Conservation (phyloP, 1,284 basidiomycete species). For the Apiotrichum siamense region DNA sequence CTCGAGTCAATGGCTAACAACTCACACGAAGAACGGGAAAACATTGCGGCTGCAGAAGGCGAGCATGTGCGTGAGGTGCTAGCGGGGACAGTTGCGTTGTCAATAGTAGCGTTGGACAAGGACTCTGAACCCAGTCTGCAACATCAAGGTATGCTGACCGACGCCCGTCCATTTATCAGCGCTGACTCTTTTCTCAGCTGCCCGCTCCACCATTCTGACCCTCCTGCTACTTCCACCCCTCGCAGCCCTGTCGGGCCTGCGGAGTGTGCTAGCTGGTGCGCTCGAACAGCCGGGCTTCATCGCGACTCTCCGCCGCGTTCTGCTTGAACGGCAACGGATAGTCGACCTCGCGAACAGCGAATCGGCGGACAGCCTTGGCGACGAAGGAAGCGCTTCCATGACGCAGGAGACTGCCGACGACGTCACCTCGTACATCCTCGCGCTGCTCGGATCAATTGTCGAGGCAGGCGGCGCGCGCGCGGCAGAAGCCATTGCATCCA, state of each 20-base stretch:
- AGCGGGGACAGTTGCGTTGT: conserved; percentile 1
- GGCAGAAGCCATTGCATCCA: not conserved
- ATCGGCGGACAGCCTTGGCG: no score
- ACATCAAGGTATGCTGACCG: conserved; percentile 2
- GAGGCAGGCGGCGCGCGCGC: not conserved
- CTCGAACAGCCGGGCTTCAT: not conserved
- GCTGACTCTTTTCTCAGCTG: conserved; percentile 3
- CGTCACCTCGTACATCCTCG: not conserved
- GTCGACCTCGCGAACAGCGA: not conserved
- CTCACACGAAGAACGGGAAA: not conserved
- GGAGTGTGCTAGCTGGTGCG: not conserved
- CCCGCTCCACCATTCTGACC: conserved; percentile 2
- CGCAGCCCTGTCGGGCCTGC: not conserved
- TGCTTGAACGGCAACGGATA: not conserved
- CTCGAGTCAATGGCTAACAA: not conserved
- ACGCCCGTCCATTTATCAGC: no score
- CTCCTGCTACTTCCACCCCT: conserved; percentile 7
- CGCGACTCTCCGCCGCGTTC: not conserved
- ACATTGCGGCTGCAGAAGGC: not conserved
- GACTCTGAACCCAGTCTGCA: not conserved
- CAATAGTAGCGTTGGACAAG: not conserved
- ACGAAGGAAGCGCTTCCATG: not conserved
- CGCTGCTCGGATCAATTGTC: not conserved
- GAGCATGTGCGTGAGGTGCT: not conserved
- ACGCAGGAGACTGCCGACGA: not conserved